Conservation (phyloP, 345 rosid genomes). For the Schrenkiella parvula region DNA sequence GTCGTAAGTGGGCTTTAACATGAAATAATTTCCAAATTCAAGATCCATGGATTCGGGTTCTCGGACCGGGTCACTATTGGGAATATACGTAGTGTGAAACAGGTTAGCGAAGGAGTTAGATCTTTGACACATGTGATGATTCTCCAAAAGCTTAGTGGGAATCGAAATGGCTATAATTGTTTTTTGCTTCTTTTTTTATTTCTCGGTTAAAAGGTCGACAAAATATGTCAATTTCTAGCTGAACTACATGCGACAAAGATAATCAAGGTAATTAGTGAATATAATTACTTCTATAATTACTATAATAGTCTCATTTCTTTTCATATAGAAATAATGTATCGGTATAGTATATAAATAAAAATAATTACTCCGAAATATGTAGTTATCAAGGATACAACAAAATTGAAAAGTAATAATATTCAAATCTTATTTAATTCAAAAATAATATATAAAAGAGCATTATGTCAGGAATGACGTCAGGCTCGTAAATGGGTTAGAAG, state of each 20-base stretch:
- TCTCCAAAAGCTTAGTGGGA: background rate
- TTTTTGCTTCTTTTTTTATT: no score
- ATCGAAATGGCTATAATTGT: background rate
- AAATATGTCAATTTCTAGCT: background rate
- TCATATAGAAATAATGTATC: background rate
- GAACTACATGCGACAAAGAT: background rate
- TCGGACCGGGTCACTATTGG: background rate
- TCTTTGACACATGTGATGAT: background rate
- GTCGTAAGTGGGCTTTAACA: background rate
- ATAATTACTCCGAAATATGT: background rate
- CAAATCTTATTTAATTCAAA: no score
- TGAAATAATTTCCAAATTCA: background rate
- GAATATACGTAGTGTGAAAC: background rate
- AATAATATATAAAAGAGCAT: background rate
- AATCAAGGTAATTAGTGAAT: background rate
- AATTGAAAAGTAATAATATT: background rate
- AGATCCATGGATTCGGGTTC: background rate
- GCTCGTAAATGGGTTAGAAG: background rate
- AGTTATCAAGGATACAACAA: background rate
- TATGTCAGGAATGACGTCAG: conserved; percentile 27
- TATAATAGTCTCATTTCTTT: background rate
- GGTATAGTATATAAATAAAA: background rate
- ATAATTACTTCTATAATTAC: background rate
- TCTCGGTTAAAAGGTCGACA: background rate
- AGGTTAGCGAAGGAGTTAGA: background rate